Evolutionary conservation across 495 filamentous ascomycete species (phyloP).

Genomic region (Emericellopsis terricola): DNA sequence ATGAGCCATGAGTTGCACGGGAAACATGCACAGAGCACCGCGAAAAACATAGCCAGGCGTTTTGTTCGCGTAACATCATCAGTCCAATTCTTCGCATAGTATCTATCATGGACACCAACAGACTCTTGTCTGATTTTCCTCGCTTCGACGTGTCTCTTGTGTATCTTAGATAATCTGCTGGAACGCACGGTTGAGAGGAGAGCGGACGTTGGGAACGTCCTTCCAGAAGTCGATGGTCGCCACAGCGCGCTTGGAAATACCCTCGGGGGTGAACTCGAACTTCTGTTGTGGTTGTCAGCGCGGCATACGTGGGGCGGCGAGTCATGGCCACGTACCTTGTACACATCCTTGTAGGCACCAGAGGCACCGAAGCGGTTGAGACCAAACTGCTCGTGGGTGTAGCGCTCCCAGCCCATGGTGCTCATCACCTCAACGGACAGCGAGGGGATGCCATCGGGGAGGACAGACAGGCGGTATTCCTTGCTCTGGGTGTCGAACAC

Average conservation of each 20-base stretch:
- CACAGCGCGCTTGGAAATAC: constrained; percentile 82
- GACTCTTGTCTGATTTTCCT: neutral
- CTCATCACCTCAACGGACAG: constrained; percentile 88
- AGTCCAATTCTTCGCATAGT: no score
- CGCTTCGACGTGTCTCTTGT: neutral
- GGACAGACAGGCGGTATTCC: constrained; percentile 77
- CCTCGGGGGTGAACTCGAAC: constrained; percentile 97
- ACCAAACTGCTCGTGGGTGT: constrained; percentile 97
- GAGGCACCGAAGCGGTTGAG: constrained; percentile 96
- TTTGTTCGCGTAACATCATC: no score
- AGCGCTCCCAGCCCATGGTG: constrained; percentile 92
- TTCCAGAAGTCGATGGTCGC: constrained; percentile 95
- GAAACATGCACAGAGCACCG: no score
- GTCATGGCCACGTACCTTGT: constrained; percentile 42
- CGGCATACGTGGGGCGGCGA: no score
- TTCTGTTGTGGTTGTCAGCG: constrained; percentile 42
- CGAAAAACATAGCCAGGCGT: no score
- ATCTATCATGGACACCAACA: no score
- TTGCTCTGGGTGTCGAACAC: constrained; percentile 89
- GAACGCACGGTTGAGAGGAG: constrained; percentile 89
- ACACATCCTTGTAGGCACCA: constrained; percentile 94
- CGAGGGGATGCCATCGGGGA: constrained; percentile 88
- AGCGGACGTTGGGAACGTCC: constrained; percentile 70
- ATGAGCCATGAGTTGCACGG: no score
- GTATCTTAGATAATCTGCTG: constrained; percentile 54